Evolutionary conservation across 371 early-diverging fungal genomes (phyloP), one percentile per base, ranked within the genome.

Genomic region (Mucor indicus): DNA sequence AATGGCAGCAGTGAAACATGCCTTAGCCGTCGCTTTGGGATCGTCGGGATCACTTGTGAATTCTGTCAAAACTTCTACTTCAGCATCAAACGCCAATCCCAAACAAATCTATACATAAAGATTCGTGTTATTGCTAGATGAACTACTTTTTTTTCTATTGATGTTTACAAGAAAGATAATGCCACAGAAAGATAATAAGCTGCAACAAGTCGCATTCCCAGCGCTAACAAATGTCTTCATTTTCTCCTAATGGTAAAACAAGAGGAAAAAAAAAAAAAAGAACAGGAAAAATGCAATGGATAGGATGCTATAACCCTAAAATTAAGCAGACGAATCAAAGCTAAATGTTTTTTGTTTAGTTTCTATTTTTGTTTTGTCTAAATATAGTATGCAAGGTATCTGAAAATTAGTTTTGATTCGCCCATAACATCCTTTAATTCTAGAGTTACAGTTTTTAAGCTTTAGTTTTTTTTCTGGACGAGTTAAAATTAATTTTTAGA

Each of bases 1-100:
- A 31, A 74, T 75, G 25, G 84, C 87, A 15, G 87, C 87, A 6
- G 81, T 51, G 35, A 80, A 85, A 53, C 87, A 87, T 2, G 81
- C 78, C 49, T 75, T 63, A 11, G 84, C 87, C 20, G 83, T 83
- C 19, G 69, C 75, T 41, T 70, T 67, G 1, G 84, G 85, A 54
- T 87, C 79, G 31, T 73, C 73, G n/a, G 85, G 85, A 50, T 80
- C 83, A 41, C 68, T 68, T 2, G 69, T 72, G 17, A 75, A 76
- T 48, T 83, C 80, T 29, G 83, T 82, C 44, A 85, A 72, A 32
- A 78, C 77, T 44, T 84, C 80, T 23, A 80, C 81, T 53, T 80
- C 74, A 29, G 79, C 75, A 45, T 80, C 79, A 58, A 83, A 87
- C 13, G 85, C 72, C 40, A 69, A 51, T 3, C 87, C 87, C 19